Conservation (phyloP, 1,284 basidiomycete genomes). For the Trichosporon sp. region DNA sequence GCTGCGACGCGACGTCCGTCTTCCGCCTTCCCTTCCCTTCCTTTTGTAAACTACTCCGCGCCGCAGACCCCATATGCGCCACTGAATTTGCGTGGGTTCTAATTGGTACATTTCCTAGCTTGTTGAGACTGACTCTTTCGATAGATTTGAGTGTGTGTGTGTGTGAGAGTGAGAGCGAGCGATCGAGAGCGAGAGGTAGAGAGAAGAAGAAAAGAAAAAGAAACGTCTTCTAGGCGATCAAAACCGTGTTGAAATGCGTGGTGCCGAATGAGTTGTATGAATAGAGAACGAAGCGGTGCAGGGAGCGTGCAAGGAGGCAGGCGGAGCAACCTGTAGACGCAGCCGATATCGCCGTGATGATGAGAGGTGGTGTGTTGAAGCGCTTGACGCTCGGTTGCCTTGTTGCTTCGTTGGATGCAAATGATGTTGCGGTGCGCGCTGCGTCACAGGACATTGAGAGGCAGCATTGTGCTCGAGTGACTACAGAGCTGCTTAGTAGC, state of each 20-base stretch:
- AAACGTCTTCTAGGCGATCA: conserved; percentile 3
- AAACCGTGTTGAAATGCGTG: conserved; percentile 1
- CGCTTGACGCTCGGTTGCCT: neutral
- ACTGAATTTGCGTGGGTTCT: neutral
- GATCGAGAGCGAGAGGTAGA: no score
- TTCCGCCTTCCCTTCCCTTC: neutral
- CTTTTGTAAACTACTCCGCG: no score
- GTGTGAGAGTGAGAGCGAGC: no score
- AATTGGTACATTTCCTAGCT: conserved; percentile 5
- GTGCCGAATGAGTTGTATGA: neutral
- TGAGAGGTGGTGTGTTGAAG: neutral
- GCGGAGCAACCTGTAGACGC: neutral
- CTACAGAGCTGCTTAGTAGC: conserved; percentile 31
- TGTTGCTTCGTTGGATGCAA: conserved; percentile 1
- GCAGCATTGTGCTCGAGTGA: neutral
- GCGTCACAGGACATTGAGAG: neutral
- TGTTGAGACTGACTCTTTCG: neutral
- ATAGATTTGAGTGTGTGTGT: neutral
- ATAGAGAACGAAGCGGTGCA: conserved; percentile 4
- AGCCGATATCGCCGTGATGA: neutral
- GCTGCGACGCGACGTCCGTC: neutral
- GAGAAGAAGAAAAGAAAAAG: neutral
- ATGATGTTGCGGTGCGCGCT: neutral
- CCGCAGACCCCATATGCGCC: neutral
- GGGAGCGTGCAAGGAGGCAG: neutral